These are phyloP conservation scores for Pachyrhizus erosus DNA, from an alignment of 306 rosid genomes.

Conservation along the genomic window DNA sequence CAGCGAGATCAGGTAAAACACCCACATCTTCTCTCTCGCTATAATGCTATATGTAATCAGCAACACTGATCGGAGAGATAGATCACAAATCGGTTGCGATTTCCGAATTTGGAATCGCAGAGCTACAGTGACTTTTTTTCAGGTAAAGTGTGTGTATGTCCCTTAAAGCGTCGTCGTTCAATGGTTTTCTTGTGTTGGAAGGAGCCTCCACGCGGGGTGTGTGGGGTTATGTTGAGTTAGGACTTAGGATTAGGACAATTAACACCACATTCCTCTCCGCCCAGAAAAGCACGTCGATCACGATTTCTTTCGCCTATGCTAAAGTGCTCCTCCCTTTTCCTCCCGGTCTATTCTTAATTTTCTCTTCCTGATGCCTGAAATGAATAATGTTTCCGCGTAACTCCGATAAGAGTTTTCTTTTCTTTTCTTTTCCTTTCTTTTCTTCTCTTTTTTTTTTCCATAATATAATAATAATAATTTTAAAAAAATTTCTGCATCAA, in stretches of 20 bases:
- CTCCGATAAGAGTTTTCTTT: too few relatives aligned
- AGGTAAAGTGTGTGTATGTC: not conserved
- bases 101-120: slow-evolving; percentile 1
- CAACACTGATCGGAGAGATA: slow-evolving; percentile 35
- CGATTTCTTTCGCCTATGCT: not conserved
- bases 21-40: slow-evolving; percentile 84
- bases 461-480: too few relatives aligned
- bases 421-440: too few relatives aligned
- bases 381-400: too few relatives aligned
- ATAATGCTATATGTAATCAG: not conserved
- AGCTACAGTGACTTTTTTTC: not conserved
- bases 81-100: slow-evolving; percentile 39
- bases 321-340: not conserved
- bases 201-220: not conserved
- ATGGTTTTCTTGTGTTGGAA: not conserved
- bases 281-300: slow-evolving; percentile 8
- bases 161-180: not conserved
- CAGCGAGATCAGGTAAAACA: slow-evolving; percentile 92
- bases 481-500: too few relatives aligned
- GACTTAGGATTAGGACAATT: too few relatives aligned
- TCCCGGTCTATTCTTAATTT: too few relatives aligned
- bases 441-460: too few relatives aligned
- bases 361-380: too few relatives aligned
- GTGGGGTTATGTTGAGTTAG: not conserved
- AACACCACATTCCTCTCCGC: slow-evolving; percentile 35